Conservation (phyloP, 1,284 basidiomycete genomes). For the Cryptococcus sp. region DNA sequence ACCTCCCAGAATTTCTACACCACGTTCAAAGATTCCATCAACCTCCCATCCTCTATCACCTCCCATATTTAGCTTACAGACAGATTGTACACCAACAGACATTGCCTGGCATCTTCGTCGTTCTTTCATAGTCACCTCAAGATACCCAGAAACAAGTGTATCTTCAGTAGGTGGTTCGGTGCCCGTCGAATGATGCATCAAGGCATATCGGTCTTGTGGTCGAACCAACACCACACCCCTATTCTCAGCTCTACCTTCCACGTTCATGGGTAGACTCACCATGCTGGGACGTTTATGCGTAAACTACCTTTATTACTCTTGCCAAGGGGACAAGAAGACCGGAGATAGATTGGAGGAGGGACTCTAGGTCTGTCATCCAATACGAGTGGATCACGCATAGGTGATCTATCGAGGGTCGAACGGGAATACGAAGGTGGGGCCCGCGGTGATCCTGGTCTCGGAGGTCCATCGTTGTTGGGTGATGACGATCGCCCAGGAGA, state of each 20-base stretch:
- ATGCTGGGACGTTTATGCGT: constrained; percentile 40
- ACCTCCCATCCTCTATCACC: constrained; percentile 37
- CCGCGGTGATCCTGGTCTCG: constrained; percentile 8
- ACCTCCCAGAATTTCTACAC: constrained; percentile 35
- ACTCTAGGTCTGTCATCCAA: constrained; percentile 36
- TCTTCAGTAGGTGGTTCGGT: constrained; percentile 41
- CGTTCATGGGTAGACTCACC: constrained; percentile 18
- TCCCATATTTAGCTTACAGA: constrained; percentile 34
- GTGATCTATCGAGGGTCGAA: constrained; percentile 33
- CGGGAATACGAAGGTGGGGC: constrained; percentile 32
- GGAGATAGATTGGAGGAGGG: constrained; percentile 39
- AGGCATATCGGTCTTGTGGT: constrained; percentile 27
- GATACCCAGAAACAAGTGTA: constrained; percentile 37
- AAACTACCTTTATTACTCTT: constrained; percentile 23
- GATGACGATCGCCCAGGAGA: too few relatives aligned
- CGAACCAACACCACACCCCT: constrained; percentile 39
- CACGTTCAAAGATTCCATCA: constrained; percentile 43
- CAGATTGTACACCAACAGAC: constrained; percentile 39
- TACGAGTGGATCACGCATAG: constrained; percentile 23
- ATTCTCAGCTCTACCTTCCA: constrained; percentile 3
- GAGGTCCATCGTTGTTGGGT: too few relatives aligned
- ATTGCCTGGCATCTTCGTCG: constrained; percentile 36
- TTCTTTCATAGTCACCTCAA: constrained; percentile 46
- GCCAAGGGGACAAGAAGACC: constrained; percentile 26
- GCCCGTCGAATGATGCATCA: constrained; percentile 21